Conservation (phyloP, 768 basidiomycete genomes). For the Tylopilus subfusipes region DNA sequence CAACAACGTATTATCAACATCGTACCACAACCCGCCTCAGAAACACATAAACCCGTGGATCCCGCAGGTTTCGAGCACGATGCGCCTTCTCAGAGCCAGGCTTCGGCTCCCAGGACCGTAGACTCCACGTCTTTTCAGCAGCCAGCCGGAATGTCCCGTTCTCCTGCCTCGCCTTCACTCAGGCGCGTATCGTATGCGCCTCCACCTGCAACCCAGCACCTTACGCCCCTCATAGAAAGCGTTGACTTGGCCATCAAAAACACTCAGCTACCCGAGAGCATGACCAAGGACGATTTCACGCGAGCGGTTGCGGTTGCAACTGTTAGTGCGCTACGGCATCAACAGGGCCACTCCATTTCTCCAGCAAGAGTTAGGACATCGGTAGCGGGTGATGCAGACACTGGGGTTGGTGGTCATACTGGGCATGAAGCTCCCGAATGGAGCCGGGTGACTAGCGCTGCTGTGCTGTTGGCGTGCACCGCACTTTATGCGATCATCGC, state of each 20-base stretch:
- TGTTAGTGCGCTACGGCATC: slow-evolving; percentile 83
- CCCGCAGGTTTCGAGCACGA: slow-evolving; percentile 33
- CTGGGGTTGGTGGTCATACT: slow-evolving; percentile 56
- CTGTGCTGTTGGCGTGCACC: slow-evolving; percentile 85
- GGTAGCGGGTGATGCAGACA: slow-evolving; percentile 36
- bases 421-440: slow-evolving; percentile 96
- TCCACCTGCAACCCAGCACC: slow-evolving; percentile 34
- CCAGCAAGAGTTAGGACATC: slow-evolving; percentile 46
- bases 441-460: slow-evolving; percentile 88
- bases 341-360: slow-evolving; percentile 53
- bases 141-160: slow-evolving; percentile 14
- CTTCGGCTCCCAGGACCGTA: slow-evolving; percentile 31
- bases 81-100: slow-evolving; percentile 37
- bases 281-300: slow-evolving; percentile 88
- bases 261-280: slow-evolving; percentile 49
- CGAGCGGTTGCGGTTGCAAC: slow-evolving; percentile 93
- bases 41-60: slow-evolving; percentile 45
- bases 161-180: slow-evolving; percentile 42
- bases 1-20: slow-evolving; percentile 48
- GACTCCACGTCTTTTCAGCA: slow-evolving; percentile 22
- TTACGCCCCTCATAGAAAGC: slow-evolving; percentile 69
- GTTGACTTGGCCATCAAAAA: slow-evolving; percentile 76
- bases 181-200: slow-evolving; percentile 58
- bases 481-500: slow-evolving; percentile 93
- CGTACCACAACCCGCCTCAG: slow-evolving; percentile 15